Evolutionary conservation across 306 rosid genomes (phyloP).

Genomic region (Prinsepia uniflora): DNA sequence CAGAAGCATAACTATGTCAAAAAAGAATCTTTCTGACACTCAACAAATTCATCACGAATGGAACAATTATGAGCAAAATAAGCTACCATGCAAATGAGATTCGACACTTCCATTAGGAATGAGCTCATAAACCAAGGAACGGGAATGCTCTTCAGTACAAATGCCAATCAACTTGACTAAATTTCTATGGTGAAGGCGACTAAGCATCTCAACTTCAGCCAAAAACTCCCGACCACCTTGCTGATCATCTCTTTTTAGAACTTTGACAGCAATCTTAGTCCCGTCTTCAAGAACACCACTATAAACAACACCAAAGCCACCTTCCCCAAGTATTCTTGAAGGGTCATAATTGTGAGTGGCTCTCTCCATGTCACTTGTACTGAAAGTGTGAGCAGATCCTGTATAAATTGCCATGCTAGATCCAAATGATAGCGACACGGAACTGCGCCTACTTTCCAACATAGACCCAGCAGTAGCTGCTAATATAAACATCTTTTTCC

Average conservation of each 20-base stretch:
- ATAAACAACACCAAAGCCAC: constrained; percentile 93
- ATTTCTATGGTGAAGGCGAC: constrained; percentile 97
- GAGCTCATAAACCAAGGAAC: constrained; percentile 91
- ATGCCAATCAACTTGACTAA: constrained; percentile 92
- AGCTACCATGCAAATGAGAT: constrained; percentile 88
- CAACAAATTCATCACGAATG: neutral
- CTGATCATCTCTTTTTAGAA: constrained; percentile 86
- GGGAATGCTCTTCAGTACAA: constrained; percentile 65
- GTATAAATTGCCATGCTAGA: constrained; percentile 77
- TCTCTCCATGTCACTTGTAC: constrained; percentile 62
- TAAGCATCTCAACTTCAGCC: constrained; percentile 98
- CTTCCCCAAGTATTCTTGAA: constrained; percentile 85
- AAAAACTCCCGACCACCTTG: constrained; percentile 95
- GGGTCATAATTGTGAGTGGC: constrained; percentile 64
- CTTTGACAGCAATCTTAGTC: constrained; percentile 80
- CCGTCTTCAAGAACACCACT: constrained; percentile 79
- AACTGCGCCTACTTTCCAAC: constrained; percentile 55
- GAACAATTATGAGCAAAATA: constrained; percentile 9
- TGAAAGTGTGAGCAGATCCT: constrained; percentile 88
- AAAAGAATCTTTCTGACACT: constrained; percentile 9
- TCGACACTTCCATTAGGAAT: constrained; percentile 96
- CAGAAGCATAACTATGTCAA: constrained; percentile 9
- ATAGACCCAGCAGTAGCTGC: constrained; percentile 63
- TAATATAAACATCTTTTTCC: constrained; percentile 15
- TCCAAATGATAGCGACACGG: constrained; percentile 67